A percentile compares a stretch with the other conserved stretches of the same genome.
These are phyloP conservation scores for Mikania micrantha DNA, from an alignment of 129 eudicot species.

Conservation along the genomic window DNA sequence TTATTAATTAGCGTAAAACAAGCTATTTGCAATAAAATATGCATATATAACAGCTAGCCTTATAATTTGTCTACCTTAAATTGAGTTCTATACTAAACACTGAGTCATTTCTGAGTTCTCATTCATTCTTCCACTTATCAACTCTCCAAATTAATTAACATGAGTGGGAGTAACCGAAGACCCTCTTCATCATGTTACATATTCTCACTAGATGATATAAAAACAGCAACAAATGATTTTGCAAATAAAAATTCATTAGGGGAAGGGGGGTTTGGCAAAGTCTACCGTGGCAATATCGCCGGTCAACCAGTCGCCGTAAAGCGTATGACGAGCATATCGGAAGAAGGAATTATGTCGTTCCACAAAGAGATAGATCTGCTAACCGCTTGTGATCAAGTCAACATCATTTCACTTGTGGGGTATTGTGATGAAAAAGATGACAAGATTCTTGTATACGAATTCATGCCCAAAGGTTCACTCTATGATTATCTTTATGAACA, in stretches of 20 bases:
- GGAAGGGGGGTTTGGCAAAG: not conserved
- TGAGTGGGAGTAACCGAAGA: no score
- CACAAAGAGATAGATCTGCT: not conserved
- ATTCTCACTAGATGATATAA: not conserved
- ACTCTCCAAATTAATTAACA: no score
- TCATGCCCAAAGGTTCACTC: not conserved
- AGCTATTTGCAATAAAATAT: no score
- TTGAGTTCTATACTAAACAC: no score
- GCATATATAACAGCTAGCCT: no score
- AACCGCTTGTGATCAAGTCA: not conserved
- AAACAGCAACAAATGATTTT: not conserved
- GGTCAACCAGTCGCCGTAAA: not conserved
- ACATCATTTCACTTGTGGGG: not conserved
- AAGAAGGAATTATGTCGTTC: not conserved
- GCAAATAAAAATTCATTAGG: not conserved
- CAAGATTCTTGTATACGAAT: not conserved
- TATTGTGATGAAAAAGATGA: not conserved
- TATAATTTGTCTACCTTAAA: no score
- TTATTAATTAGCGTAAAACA: no score
- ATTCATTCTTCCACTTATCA: no score
- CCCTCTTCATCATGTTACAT: no score
- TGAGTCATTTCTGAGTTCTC: no score
- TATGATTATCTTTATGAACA: not conserved
- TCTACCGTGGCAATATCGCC: not conserved
- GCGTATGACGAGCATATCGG: not conserved